A percentile compares a stretch with the other conserved stretches of the same genome.
Conservation (phyloP, 371 early-diverging fungal species). For the Basidiobolus meristosporus region DNA sequence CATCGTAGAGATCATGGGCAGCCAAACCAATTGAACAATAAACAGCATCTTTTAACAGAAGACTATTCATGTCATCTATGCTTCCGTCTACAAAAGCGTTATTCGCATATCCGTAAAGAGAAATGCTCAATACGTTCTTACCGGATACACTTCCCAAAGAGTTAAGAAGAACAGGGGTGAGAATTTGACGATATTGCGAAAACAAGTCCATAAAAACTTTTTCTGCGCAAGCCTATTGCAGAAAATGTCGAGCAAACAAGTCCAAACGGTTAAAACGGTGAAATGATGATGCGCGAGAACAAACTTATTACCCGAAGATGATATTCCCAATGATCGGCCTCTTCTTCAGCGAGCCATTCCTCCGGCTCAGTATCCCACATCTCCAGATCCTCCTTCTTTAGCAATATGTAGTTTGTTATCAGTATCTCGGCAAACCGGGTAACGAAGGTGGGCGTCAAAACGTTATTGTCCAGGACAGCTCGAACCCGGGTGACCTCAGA, state of each 20-base stretch:
- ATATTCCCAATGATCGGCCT: constrained; percentile 74
- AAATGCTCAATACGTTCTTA: constrained; percentile 8
- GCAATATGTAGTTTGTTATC: constrained; percentile 51
- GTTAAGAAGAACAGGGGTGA: constrained; percentile 40
- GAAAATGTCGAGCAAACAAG: no score
- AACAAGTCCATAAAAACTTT: constrained; percentile 61
- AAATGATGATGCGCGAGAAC: background rate
- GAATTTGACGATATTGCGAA: constrained; percentile 28
- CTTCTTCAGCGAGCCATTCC: constrained; percentile 57
- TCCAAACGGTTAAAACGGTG: no score
- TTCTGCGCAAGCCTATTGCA: constrained; percentile 56
- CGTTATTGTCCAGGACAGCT: constrained; percentile 29
- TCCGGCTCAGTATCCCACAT: constrained; percentile 81
- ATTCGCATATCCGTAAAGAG: constrained; percentile 2
- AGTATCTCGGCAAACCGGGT: constrained; percentile 36
- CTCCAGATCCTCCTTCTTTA: constrained; percentile 43
- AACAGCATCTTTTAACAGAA: constrained; percentile 64
- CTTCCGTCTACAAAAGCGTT: constrained; percentile 1
- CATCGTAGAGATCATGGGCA: constrained; percentile 64
- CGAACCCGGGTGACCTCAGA: constrained; percentile 23
- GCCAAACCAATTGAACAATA: constrained; percentile 66
- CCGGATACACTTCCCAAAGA: constrained; percentile 36
- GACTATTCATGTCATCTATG: constrained; percentile 15
- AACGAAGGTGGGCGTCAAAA: constrained; percentile 52
- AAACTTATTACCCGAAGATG: constrained; percentile 35